A percentile compares a stretch with the other conserved stretches of the same genome.
phyloP scores from a whole-genome alignment of 1,284 basidiomycete genomes.

The Phellopilus nigrolimitatus region DNA sequence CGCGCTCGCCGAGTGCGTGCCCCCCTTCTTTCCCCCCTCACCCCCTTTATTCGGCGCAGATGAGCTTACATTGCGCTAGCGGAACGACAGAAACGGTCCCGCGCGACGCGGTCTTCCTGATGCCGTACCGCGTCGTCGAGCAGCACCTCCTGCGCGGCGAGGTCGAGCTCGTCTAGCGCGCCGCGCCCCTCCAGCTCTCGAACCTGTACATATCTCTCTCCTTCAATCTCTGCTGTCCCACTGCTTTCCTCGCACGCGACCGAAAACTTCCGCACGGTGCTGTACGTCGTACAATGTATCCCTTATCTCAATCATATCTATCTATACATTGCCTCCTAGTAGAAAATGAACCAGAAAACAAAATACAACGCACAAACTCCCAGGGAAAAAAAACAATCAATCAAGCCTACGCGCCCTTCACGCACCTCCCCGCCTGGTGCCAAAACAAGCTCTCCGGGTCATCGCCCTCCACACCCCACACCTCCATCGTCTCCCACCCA shows the following conservation, averaged over 20 bases:
- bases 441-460: slow-evolving; percentile 16
- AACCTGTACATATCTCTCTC: too few relatives aligned
- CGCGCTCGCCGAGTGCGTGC: slow-evolving; percentile 64
- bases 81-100: slow-evolving; percentile 58
- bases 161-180: slow-evolving; percentile 58
- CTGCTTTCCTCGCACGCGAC: too few relatives aligned
- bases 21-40: neutral
- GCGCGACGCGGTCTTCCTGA: slow-evolving; percentile 65
- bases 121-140: slow-evolving; percentile 68
- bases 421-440: slow-evolving; percentile 18
- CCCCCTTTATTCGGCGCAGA: slow-evolving; percentile 10
- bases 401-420: slow-evolving; percentile 6
- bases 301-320: too few relatives aligned
- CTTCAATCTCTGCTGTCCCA: too few relatives aligned
- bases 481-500: slow-evolving; percentile 16
- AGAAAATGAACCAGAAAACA: neutral
- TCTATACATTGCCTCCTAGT: too few relatives aligned
- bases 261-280: too few relatives aligned
- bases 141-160: slow-evolving; percentile 63
- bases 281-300: too few relatives aligned
- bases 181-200: too few relatives aligned
- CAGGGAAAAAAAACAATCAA: neutral
- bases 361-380: neutral
- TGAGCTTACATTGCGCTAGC: slow-evolving; percentile 33
- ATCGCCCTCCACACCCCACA: slow-evolving; percentile 18